Evolutionary conservation across 768 basidiomycete genomes (phyloP).

Genomic region (Rhizopogon roseolus): DNA sequence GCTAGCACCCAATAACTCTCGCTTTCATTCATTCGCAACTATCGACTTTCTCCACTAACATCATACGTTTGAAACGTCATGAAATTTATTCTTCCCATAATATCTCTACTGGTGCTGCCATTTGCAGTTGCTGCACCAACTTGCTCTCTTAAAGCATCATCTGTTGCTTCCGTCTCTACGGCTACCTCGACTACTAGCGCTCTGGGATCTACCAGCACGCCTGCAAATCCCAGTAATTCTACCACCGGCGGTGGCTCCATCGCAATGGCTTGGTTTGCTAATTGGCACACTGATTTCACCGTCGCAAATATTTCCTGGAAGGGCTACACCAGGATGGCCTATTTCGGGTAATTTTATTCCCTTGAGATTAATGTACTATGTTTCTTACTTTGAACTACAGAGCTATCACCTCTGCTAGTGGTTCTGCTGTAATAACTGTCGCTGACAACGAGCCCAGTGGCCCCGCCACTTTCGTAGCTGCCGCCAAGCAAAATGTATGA

Average conservation of each 20-base stretch:
- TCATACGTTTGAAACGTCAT: not conserved
- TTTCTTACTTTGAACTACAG: not conserved
- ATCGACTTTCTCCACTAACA: too few relatives aligned
- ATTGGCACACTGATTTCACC: constrained; percentile 52
- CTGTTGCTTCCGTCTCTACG: not conserved
- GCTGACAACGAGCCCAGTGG: constrained; percentile 3
- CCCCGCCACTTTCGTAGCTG: constrained; percentile 14
- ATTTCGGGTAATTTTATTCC: constrained; percentile 42
- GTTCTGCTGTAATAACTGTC: constrained; percentile 9
- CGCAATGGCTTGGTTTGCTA: constrained; percentile 66
- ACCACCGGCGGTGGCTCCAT: constrained; percentile 28
- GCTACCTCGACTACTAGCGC: constrained; percentile 4
- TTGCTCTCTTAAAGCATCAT: constrained; percentile 14
- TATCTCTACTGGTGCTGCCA: constrained; percentile 18
- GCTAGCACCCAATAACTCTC: constrained; percentile 3
- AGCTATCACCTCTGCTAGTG: constrained; percentile 10
- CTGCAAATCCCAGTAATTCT: constrained; percentile 1
- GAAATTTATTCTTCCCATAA: constrained; percentile 17
- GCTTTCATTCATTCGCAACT: constrained; percentile 1
- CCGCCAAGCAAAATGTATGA: constrained; percentile 21
- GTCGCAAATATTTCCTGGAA: constrained; percentile 57
- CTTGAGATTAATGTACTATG: too few relatives aligned
- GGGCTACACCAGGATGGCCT: constrained; percentile 64
- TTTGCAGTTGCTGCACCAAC: constrained; percentile 25
- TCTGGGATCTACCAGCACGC: constrained; percentile 2